Evolutionary conservation across 257 asterid genomes (phyloP).

Genomic region (Jasminum sambac): DNA sequence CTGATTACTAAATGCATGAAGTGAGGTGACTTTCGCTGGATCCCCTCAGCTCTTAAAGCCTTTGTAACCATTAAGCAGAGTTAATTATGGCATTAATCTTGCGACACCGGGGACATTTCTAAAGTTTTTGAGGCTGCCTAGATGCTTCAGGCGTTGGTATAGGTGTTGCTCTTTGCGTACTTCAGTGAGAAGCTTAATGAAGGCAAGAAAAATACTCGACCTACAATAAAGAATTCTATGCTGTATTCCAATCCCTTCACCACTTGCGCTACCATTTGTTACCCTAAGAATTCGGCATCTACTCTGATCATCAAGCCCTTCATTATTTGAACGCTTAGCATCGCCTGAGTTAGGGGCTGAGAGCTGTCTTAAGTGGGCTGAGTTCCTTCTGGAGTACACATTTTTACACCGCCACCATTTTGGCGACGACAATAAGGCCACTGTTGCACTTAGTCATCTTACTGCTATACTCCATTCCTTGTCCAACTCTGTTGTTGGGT

Average conservation of each 20-base stretch:
- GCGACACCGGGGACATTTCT: too few species aligned
- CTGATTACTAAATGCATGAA: not conserved
- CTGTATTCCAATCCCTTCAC: not conserved
- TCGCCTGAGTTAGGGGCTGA: not conserved
- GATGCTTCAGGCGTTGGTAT: not conserved
- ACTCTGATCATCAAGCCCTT: not conserved
- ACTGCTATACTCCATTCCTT: not conserved
- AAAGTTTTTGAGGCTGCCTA: not conserved
- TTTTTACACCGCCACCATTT: not conserved
- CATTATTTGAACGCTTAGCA: not conserved
- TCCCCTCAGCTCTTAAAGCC: not conserved
- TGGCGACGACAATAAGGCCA: not conserved
- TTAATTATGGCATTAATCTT: not conserved
- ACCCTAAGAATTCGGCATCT: not conserved
- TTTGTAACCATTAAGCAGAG: not conserved
- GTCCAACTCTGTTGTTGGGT: not conserved
- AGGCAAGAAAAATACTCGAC: too few species aligned
- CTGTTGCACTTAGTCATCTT: not conserved
- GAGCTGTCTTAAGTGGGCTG: not conserved
- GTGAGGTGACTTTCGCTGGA: not conserved
- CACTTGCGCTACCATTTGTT: conserved; percentile 2
- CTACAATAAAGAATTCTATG: too few species aligned
- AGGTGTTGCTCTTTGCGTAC: not conserved
- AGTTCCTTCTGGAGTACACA: not conserved
- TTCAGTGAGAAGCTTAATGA: not conserved